Conservation (phyloP, 805 yeast species). For the Yamadazyma paraphyllophila region DNA sequence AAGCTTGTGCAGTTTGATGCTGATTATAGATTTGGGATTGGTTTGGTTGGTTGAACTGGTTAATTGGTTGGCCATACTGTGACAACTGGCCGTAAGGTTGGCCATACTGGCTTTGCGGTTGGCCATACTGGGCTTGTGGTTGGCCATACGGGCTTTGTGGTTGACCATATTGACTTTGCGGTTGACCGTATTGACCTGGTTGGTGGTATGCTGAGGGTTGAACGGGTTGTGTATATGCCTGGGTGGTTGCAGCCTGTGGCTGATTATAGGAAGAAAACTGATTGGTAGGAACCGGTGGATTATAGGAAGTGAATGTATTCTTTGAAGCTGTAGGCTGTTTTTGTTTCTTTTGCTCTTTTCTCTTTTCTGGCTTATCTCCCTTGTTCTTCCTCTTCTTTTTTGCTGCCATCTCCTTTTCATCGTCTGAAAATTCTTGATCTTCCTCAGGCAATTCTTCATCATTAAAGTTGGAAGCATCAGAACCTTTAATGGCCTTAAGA, state of each 20-base stretch:
- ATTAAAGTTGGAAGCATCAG: conserved; percentile 91
- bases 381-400: conserved; percentile 60
- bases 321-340: background rate
- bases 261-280: conserved; percentile 7
- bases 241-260: background rate
- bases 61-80: background rate
- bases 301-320: conserved; percentile 1
- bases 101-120: background rate
- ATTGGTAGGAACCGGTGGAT: background rate
- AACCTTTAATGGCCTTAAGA: conserved; percentile 71
- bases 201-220: background rate
- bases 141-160: background rate
- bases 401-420: conserved; percentile 76
- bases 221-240: background rate
- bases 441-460: conserved; percentile 93
- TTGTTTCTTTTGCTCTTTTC: conserved; percentile 9
- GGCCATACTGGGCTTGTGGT: background rate
- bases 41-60: background rate
- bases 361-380: conserved; percentile 43
- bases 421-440: conserved; percentile 94
- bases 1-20: conserved; percentile 1
- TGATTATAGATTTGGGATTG: background rate
- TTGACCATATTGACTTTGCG: background rate
- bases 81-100: background rate
- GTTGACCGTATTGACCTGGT: background rate